Evolutionary conservation across 805 yeast genomes (phyloP).

Genomic region (Isabelozyma rhagii): DNA sequence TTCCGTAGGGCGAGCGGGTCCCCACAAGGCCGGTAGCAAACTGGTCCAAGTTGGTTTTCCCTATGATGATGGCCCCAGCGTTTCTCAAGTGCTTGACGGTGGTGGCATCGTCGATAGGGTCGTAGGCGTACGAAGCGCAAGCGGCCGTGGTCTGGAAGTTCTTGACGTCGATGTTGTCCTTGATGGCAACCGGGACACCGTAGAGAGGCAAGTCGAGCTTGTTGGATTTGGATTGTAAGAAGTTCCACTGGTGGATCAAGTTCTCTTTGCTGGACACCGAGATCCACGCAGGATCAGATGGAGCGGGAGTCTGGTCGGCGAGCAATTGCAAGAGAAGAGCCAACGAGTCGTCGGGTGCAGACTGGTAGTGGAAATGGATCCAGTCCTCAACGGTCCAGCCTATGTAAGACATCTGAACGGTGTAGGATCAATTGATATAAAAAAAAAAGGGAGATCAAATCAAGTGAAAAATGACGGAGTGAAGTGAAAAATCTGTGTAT

Average conservation of each 20-base stretch:
- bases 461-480: not conserved
- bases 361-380: slow-evolving; percentile 61
- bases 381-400: slow-evolving; percentile 88
- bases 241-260: slow-evolving; percentile 72
- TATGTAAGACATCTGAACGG: slow-evolving; percentile 18
- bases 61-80: slow-evolving; percentile 92
- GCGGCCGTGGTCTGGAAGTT: slow-evolving; percentile 90
- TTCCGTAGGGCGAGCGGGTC: slow-evolving; percentile 91
- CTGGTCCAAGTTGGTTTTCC: slow-evolving; percentile 94
- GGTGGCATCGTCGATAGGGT: slow-evolving; percentile 70
- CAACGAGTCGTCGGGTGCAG: slow-evolving; percentile 62
- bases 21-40: slow-evolving; percentile 98
- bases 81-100: slow-evolving; percentile 68
- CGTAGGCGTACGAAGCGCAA: slow-evolving; percentile 78
- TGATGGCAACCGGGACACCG: slow-evolving; percentile 94
- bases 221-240: slow-evolving; percentile 59
- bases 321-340: slow-evolving; percentile 45
- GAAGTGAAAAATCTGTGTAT: too few species aligned
- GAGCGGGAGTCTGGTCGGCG: slow-evolving; percentile 42
- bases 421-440: not conserved
- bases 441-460: not conserved
- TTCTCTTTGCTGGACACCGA: slow-evolving; percentile 64
- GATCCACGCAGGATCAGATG: slow-evolving; percentile 89
- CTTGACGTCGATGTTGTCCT: slow-evolving; percentile 89
- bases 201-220: slow-evolving; percentile 63